phyloP scores from a whole-genome alignment of 1,284 basidiomycete species.

The Earliella scabrosa region DNA sequence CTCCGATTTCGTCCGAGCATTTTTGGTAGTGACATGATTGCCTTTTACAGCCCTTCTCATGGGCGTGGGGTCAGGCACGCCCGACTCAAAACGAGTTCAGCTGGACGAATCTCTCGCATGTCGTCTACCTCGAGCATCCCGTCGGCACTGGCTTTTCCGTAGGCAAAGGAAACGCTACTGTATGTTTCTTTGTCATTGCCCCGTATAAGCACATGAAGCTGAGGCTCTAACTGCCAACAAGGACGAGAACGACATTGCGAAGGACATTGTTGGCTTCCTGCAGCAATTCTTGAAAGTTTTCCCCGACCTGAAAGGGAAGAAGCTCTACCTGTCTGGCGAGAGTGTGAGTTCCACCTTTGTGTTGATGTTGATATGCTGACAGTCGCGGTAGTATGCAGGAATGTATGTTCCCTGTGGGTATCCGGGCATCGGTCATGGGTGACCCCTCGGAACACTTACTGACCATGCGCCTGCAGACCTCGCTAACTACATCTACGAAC shows the following conservation, averaged over 20 bases:
- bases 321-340: conserved; percentile 70
- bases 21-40: no score
- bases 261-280: conserved; percentile 68
- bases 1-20: no score
- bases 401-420: no score
- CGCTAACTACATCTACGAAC: no score
- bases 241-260: conserved; percentile 70
- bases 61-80: conserved; percentile 67
- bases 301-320: conserved; percentile 70
- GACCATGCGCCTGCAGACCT: no score
- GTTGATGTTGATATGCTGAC: no score
- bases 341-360: no score
- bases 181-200: no score
- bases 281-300: conserved; percentile 79
- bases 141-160: conserved; percentile 83
- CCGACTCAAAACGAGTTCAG: conserved; percentile 73
- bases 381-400: no score
- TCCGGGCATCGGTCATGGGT: no score
- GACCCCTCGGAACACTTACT: no score
- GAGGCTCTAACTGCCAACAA: conserved; percentile 36
- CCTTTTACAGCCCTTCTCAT: conserved; percentile 61
- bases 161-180: conserved; percentile 67
- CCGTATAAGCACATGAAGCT: no score
- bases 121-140: conserved; percentile 85
- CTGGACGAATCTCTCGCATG: conserved; percentile 81